Conservation (phyloP, 495 filamentous ascomycete genomes). For the Neurospora sublineolata region DNA sequence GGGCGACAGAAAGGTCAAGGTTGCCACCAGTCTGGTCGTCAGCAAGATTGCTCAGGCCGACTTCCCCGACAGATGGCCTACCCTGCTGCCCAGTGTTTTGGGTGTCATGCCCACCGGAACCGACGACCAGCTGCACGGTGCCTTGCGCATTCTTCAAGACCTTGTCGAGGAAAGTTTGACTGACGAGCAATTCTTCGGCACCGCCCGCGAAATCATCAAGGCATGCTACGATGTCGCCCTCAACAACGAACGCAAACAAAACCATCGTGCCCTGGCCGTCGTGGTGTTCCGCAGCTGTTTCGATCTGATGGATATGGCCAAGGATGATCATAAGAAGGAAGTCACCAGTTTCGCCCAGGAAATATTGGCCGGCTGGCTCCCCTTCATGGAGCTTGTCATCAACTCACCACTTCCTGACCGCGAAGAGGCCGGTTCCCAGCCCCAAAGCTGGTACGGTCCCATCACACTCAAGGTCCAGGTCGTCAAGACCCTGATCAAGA, state of each 20-base stretch:
- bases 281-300: constrained; percentile 83
- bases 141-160: constrained; percentile 75
- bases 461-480: constrained; percentile 81
- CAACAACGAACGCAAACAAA: constrained; percentile 58
- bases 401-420: constrained; percentile 55
- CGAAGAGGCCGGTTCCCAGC: constrained; percentile 24
- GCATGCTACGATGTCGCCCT: constrained; percentile 72
- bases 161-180: constrained; percentile 85
- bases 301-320: constrained; percentile 88
- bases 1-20: constrained; percentile 74
- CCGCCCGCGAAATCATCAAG: constrained; percentile 72
- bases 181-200: constrained; percentile 85
- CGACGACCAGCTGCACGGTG: constrained; percentile 74
- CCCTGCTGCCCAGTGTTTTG: constrained; percentile 68
- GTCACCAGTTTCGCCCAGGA: constrained; percentile 85
- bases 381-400: constrained; percentile 68
- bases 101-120: constrained; percentile 60
- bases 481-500: constrained; percentile 86
- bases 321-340: constrained; percentile 74
- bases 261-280: constrained; percentile 69
- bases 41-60: constrained; percentile 90
- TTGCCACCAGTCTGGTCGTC: constrained; percentile 74
- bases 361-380: constrained; percentile 68
- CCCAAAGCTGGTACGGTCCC: constrained; percentile 57
- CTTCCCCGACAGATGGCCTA: constrained; percentile 89